Evolutionary conservation across 805 yeast genomes (phyloP).

Genomic region (Ascoidea asiatica): DNA sequence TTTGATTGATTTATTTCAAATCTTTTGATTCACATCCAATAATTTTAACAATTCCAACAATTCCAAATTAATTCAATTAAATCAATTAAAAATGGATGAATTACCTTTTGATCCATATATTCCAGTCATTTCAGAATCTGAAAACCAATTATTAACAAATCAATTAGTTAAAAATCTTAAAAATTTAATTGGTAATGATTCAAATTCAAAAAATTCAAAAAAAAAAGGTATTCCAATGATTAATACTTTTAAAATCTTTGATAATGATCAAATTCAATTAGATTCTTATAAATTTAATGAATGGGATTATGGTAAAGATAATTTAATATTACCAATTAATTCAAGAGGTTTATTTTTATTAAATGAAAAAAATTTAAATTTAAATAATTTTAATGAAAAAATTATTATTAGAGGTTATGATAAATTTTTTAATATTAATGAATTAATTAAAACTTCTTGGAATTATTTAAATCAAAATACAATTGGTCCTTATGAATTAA

Average conservation of each 20-base stretch:
- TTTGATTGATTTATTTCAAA: too few species aligned
- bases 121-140: not conserved
- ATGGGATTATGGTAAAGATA: slow-evolving; percentile 62
- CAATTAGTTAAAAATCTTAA: not conserved
- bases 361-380: slow-evolving; percentile 18
- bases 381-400: slow-evolving; percentile 10
- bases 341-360: slow-evolving; percentile 77
- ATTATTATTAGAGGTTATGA: slow-evolving; percentile 84
- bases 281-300: slow-evolving; percentile 73
- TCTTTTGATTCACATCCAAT: too few species aligned
- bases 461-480: slow-evolving; percentile 30
- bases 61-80: too few species aligned
- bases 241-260: not conserved
- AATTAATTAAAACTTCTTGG: slow-evolving; percentile 40
- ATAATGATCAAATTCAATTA: not conserved
- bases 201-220: not conserved
- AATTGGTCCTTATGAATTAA: slow-evolving; percentile 64
- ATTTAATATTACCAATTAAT: slow-evolving; percentile 44
- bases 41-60: too few species aligned
- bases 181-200: too few species aligned
- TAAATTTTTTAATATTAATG: slow-evolving; percentile 80
- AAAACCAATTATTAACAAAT: not conserved
- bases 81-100: too few species aligned
- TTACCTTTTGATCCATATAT: not conserved
- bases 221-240: not conserved